Evolutionary conservation across 148 eudicot species (phyloP), one percentile per base, ranked within the genome.

Genomic region (Selenicereus undatus): DNA sequence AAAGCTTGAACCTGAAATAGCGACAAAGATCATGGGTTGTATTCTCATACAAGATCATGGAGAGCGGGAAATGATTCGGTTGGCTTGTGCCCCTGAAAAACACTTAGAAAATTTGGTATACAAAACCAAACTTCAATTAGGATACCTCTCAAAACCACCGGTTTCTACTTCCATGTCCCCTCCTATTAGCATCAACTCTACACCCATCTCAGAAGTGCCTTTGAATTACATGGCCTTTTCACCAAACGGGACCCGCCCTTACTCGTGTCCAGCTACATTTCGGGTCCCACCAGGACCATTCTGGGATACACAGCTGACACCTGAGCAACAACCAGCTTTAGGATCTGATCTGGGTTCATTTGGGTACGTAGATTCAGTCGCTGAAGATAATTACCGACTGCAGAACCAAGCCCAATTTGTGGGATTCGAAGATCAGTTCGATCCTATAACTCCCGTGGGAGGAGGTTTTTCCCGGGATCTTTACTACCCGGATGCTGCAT

Each of bases 21-120:
- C 89, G 4, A 74, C 90, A 21, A 87, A 91, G 85, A 91, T 93
- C 2, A 74, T 90, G 26, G 94, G 96, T 21, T 84, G 87, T 62
- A 86, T 95, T 43, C 88, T 90, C 42, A 75, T 91, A 43, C 89
- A 84, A 78, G 90, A 83, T 70, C 50, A 78, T 36, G 81, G 86
- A 24, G 91, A 87, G 26, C 56, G 84, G 32, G 92, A 93, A 39
- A 78, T 95, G 90, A 91, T 93, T 43, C 82, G 94, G 2, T 82
- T 91, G 73, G 94, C 96, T 2, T 86, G 78, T 52, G 91, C 93
- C 0, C 94, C 98, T 2, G 93, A 95, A 24, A 80, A 51, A 72
- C 32, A 84, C 24, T 80, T 93, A 32, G 86, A 83, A 32, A 83
- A 78, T 48, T 78, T 88, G 82, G 89, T 95, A 16, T 76, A 87